Evolutionary conservation across 805 yeast genomes (phyloP), one percentile per base, ranked within the genome.

Genomic region (Torulaspora quercuum): DNA sequence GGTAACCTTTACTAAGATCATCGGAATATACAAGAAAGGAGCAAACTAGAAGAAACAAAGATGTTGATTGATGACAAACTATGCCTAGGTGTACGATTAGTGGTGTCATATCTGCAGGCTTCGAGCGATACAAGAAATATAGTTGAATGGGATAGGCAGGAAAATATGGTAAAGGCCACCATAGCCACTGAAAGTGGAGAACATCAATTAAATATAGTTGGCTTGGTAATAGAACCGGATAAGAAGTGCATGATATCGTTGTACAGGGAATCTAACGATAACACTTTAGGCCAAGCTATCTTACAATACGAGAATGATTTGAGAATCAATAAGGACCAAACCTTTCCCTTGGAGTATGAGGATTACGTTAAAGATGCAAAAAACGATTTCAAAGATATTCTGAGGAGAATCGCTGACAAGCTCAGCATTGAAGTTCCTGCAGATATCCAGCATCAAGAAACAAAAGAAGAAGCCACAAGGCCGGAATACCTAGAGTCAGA

Each of bases 171-270:
- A 3, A 41, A 34, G 23, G 43, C 39, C 20, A 12, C 35, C 3
- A 15, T 42, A 22, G 27, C 21, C 11, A 17, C 25, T 27, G 37
- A 29, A 17, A 27, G 23, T 7, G 34, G 22, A 10, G 30, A 22
- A n/a, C 18, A 8, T 6, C 12, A 24, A 12, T 32, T 43, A 6
- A 35, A 40, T 21, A 28, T 44, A 6, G 35, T 44, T 14, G 46
- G 36, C 16, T 35, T 37, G 2, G 42, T 29, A 11, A 10, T 46
- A 20, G 41, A 37, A 5, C 24, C 33, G 6, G 27, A 29, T 25
- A 25, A 36, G 19, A 45, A 44, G 29, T 44, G 48, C 33, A 41
- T 50, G 51, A 12, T 52, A 3, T 39, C 44, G 6, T 31, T 52
- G 8, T 48, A 42, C 16, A 21, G 23, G 8, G 33, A 35, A 2